Conservation (phyloP, 2,329 filamentous ascomycete genomes). For the Dactylellina sp. region DNA sequence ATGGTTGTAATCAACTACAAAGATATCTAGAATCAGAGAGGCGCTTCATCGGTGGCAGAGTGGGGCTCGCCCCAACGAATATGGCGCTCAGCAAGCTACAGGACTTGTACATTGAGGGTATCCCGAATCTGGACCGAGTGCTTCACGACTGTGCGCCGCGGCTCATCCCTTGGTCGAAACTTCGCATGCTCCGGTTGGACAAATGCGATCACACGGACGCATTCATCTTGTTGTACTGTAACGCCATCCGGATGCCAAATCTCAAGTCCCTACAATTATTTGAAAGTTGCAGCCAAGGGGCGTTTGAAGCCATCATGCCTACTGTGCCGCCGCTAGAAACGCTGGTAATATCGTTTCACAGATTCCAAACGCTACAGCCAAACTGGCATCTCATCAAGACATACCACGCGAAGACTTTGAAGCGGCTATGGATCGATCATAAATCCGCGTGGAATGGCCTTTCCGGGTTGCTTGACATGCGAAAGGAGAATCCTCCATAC, state of each 20-base stretch:
- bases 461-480: constrained; percentile 2
- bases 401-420: constrained; percentile 12
- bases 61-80: constrained; percentile 16
- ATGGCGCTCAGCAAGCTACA: constrained; percentile 4
- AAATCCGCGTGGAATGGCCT: neutral
- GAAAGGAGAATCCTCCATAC: neutral
- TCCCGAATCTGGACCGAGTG: constrained; percentile 16
- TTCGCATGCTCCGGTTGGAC: constrained; percentile 36
- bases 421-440: constrained; percentile 30
- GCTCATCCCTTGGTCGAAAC: constrained; percentile 9
- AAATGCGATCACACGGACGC: neutral
- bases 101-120: constrained; percentile 30
- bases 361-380: neutral
- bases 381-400: constrained; percentile 17
- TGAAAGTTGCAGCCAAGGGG: neutral
- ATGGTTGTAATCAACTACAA: constrained; percentile 7
- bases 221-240: constrained; percentile 3
- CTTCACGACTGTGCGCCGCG: constrained; percentile 33
- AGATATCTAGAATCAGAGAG: constrained; percentile 2
- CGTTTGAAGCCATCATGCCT: constrained; percentile 7
- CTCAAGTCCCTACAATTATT: constrained; percentile 33
- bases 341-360: neutral
- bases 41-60: neutral
- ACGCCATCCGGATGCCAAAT: constrained; percentile 10
- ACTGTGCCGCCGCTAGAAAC: constrained; percentile 25